Evolutionary conservation across 2,329 filamentous ascomycete genomes (phyloP).

Genomic region (Pyrenophora tritici-repentis): DNA sequence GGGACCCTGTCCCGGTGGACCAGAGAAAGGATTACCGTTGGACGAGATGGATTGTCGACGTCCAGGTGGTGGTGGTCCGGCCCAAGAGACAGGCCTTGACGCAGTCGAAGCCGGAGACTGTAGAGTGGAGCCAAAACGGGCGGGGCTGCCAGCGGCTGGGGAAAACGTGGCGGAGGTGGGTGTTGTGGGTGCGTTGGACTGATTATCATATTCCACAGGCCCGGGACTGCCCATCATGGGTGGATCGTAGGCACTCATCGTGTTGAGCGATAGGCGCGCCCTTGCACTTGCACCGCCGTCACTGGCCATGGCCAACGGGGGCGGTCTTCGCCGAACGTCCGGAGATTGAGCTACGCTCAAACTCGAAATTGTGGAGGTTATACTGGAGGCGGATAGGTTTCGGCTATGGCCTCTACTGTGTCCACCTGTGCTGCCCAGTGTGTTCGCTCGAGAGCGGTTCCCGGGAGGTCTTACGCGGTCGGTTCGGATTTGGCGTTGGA

Average conservation of each 20-base stretch:
- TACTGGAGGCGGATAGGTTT: constrained; percentile 87
- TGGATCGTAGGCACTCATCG: constrained; percentile 66
- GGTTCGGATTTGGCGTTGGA: constrained; percentile 88
- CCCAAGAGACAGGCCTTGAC: constrained; percentile 74
- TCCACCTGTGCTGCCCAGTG: constrained; percentile 71
- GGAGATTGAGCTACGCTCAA: constrained; percentile 58
- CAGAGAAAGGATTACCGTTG: constrained; percentile 73
- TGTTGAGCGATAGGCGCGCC: constrained; percentile 59
- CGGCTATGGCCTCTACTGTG: constrained; percentile 78
- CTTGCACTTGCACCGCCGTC: constrained; percentile 65
- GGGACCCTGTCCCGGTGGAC: constrained; percentile 64
- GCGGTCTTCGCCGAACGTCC: constrained; percentile 70
- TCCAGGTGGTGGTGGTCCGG: constrained; percentile 68
- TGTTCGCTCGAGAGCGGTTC: constrained; percentile 75
- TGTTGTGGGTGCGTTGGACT: constrained; percentile 77
- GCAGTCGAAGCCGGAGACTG: constrained; percentile 74
- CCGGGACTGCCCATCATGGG: constrained; percentile 67
- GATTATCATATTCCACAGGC: constrained; percentile 64
- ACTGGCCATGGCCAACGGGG: constrained; percentile 80
- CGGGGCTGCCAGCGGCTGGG: constrained; percentile 73
- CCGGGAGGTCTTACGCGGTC: constrained; percentile 78
- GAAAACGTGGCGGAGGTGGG: constrained; percentile 85
- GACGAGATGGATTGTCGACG: constrained; percentile 84
- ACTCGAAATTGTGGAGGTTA: constrained; percentile 73
- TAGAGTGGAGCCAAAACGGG: constrained; percentile 67